These are phyloP conservation scores for Cordyceps farinosa DNA, from an alignment of 2,329 filamentous ascomycete genomes.

Conservation along the genomic window DNA sequence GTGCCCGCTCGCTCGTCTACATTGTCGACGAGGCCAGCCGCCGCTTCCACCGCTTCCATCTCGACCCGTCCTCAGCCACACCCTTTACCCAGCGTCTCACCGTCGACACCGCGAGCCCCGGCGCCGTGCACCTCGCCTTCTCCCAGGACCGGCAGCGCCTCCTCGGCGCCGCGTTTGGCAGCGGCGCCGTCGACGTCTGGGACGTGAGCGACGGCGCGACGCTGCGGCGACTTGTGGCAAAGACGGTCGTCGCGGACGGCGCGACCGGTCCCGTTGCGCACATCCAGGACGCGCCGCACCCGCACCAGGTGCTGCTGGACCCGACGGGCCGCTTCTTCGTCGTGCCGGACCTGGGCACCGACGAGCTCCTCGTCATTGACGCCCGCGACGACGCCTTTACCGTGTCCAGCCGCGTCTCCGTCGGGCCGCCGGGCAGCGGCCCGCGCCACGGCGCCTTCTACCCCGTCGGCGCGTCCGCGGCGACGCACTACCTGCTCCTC, in stretches of 20 bases:
- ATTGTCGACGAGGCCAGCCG: slow-evolving; percentile 46
- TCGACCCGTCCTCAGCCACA: slow-evolving; percentile 32
- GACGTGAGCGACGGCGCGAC: slow-evolving; percentile 36
- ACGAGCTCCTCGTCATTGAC: slow-evolving; percentile 46
- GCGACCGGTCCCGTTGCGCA: slow-evolving; percentile 31
- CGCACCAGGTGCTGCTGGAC: slow-evolving; percentile 48
- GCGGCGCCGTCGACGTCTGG: slow-evolving; percentile 44
- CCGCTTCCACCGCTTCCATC: slow-evolving; percentile 37
- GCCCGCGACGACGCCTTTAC: slow-evolving; percentile 38
- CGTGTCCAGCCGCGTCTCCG: slow-evolving; percentile 32
- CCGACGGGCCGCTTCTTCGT: slow-evolving; percentile 48
- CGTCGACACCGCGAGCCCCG: slow-evolving; percentile 34
- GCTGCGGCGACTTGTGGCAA: slow-evolving; percentile 32
- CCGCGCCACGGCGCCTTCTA: slow-evolving; percentile 51
- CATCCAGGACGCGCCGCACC: slow-evolving; percentile 36
- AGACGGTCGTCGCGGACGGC: slow-evolving; percentile 35
- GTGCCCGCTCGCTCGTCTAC: slow-evolving; percentile 38
- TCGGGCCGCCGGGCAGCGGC: slow-evolving; percentile 39
- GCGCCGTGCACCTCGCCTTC: slow-evolving; percentile 48
- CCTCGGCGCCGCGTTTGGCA: slow-evolving; percentile 42
- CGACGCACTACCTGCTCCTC: slow-evolving; percentile 45
- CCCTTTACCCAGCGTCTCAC: slow-evolving; percentile 27
- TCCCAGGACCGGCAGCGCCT: slow-evolving; percentile 42
- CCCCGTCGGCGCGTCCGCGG: slow-evolving; percentile 29
- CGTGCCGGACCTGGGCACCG: slow-evolving; percentile 48